Conservation (phyloP, 345 rosid genomes). For the Salix koriyanagi region DNA sequence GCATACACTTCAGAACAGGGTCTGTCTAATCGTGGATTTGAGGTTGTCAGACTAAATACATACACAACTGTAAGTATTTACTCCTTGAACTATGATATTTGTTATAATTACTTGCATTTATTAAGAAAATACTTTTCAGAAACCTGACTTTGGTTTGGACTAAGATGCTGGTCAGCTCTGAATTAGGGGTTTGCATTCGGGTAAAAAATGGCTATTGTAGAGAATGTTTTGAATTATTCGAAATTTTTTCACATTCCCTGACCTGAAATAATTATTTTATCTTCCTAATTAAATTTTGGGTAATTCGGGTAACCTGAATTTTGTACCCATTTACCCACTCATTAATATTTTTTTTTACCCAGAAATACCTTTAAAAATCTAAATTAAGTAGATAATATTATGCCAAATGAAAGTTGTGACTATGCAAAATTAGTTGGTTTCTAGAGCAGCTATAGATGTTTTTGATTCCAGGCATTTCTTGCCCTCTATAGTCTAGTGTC, state of each 20-base stretch:
- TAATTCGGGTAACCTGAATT: too few relatives aligned
- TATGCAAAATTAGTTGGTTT: neutral
- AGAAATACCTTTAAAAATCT: too few relatives aligned
- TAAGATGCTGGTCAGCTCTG: neutral
- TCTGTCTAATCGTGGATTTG: constrained; percentile 77
- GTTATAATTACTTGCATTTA: neutral
- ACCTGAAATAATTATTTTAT: too few relatives aligned
- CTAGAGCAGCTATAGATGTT: neutral
- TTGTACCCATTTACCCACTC: too few relatives aligned
- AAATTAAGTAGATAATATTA: too few relatives aligned
- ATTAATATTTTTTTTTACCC: too few relatives aligned
- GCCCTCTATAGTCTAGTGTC: neutral
- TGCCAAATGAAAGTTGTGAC: too few relatives aligned
- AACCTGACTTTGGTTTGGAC: neutral
- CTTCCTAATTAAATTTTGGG: too few relatives aligned
- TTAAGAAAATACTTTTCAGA: neutral
- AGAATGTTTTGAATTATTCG: too few relatives aligned
- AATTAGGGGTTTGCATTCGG: too few relatives aligned
- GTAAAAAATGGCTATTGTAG: too few relatives aligned
- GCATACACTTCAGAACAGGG: constrained; percentile 67
- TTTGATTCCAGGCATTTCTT: neutral
- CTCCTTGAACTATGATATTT: neutral
- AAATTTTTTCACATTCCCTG: too few relatives aligned
- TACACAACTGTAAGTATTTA: constrained; percentile 76
- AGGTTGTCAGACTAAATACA: constrained; percentile 83